Evolutionary conservation across 2,329 filamentous ascomycete genomes (phyloP), one percentile per base, ranked within the genome.

Genomic region (Waltergamsia citrina): DNA sequence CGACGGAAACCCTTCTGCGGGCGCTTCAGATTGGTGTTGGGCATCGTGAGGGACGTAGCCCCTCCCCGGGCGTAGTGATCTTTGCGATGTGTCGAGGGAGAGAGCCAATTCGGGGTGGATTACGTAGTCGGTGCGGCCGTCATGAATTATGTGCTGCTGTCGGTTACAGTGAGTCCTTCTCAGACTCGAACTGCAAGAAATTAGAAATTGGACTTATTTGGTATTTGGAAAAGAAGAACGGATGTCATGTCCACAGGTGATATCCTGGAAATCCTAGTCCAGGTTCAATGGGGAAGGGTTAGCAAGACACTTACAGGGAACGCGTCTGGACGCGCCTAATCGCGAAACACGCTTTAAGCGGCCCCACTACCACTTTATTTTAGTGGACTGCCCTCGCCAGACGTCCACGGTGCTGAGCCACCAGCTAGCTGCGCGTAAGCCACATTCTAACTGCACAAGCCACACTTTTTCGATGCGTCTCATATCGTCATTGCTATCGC

Each of bases 1-100:
- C 63, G 82, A 64, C 60, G 83, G 69, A 71, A 76, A 50, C 77
- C 76, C 54, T 78, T 78, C 51, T 76, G 68, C 29, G 77, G 77
- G 49, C 65, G 66, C 37, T 75, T 63, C 47, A 79, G 55, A 32
- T 63, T 63, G 30, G 71, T 77, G 55, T 75, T 78, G 30, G 75
- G 60, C 78, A 81, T 74, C 45, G 53, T 58, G 52, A 35, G 22
- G 26, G 15, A 25, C 16, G 17, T 14, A 30, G 27, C 23, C 34
- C 34, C 28, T 27, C 24, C 33, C 27, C 7, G n/a, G 18, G 16
- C 16, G 19, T 33, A 12, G 29, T 21, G 17, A 20, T 20, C 16
- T 34, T 12, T 15, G 17, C 17, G 24, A n/a, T 29, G 7, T 9
- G 7, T 24, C 12, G 21, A 34, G 36, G 23, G 31, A 23, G n/a